Evolutionary conservation across 148 eudicot species (phyloP).

Genomic region (Nyssa sinensis): DNA sequence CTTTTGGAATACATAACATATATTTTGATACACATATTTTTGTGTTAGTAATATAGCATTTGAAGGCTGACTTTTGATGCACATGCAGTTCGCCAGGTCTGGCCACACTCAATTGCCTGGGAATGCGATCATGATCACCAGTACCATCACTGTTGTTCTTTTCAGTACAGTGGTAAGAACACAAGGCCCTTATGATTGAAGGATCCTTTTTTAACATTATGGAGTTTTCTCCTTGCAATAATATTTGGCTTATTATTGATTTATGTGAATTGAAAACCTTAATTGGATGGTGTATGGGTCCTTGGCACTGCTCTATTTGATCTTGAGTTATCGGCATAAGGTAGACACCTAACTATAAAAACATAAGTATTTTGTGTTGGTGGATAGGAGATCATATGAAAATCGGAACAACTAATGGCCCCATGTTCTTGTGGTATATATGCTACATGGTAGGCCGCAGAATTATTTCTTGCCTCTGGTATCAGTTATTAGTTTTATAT

Average conservation of each 20-base stretch:
- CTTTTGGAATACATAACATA: neutral
- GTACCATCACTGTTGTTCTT: constrained; percentile 75
- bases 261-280: too few relatives aligned
- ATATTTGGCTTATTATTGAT: too few relatives aligned
- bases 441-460: too few relatives aligned
- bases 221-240: neutral
- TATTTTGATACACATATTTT: neutral
- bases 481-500: too few relatives aligned
- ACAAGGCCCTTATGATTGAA: neutral
- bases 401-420: neutral
- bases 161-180: constrained; percentile 78
- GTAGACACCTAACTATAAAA: too few relatives aligned
- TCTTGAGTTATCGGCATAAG: too few relatives aligned
- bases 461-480: too few relatives aligned
- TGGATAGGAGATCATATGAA: neutral
- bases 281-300: too few relatives aligned
- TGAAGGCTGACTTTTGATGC: constrained; percentile 3
- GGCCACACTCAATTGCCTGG: constrained; percentile 73
- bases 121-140: constrained; percentile 82
- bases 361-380: neutral
- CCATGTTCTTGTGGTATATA: neutral
- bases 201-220: too few relatives aligned
- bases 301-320: too few relatives aligned
- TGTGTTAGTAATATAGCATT: neutral
- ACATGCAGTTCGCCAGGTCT: constrained; percentile 66